phyloP scores from a whole-genome alignment of 2,329 filamentous ascomycete species.

The Beauveria sp. region DNA sequence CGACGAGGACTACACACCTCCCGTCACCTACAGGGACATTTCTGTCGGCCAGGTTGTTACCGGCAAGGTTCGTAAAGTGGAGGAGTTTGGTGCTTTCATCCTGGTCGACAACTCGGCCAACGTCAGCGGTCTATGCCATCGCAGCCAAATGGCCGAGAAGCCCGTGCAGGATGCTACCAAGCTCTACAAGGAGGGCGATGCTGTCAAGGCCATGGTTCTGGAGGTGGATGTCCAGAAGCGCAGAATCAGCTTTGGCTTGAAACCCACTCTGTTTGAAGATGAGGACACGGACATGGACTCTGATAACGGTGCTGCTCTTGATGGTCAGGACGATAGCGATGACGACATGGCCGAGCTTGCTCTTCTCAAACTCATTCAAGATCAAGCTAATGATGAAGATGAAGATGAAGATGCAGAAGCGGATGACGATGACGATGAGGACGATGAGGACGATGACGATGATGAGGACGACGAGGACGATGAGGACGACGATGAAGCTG shows the following conservation, averaged over 20 bases:
- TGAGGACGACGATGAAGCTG: constrained; percentile 31
- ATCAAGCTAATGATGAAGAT: constrained; percentile 20
- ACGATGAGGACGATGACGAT: constrained; percentile 25
- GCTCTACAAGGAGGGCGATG: constrained; percentile 82
- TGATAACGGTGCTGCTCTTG: constrained; percentile 35
- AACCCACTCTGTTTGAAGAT: constrained; percentile 81
- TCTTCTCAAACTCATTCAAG: constrained; percentile 36
- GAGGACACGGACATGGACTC: constrained; percentile 45
- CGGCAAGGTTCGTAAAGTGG: constrained; percentile 86
- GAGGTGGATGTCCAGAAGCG: constrained; percentile 68
- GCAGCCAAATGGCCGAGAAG: constrained; percentile 83
- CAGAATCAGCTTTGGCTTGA: constrained; percentile 82
- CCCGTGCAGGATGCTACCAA: constrained; percentile 76
- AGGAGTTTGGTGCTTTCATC: constrained; percentile 93
- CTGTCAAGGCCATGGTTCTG: constrained; percentile 85
- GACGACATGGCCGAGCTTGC: constrained; percentile 41
- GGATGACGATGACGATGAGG: neutral
- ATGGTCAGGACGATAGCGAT: constrained; percentile 36
- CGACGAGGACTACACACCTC: constrained; percentile 68
- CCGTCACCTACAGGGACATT: constrained; percentile 68
- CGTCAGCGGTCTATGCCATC: constrained; percentile 87
- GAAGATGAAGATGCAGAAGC: no score
- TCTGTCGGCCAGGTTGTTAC: constrained; percentile 74
- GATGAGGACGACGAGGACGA: constrained; percentile 22
- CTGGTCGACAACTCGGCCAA: constrained; percentile 80